Evolutionary conservation across 768 basidiomycete species (phyloP), one percentile per base, ranked within the genome.

Genomic region (Auricularia sp.): DNA sequence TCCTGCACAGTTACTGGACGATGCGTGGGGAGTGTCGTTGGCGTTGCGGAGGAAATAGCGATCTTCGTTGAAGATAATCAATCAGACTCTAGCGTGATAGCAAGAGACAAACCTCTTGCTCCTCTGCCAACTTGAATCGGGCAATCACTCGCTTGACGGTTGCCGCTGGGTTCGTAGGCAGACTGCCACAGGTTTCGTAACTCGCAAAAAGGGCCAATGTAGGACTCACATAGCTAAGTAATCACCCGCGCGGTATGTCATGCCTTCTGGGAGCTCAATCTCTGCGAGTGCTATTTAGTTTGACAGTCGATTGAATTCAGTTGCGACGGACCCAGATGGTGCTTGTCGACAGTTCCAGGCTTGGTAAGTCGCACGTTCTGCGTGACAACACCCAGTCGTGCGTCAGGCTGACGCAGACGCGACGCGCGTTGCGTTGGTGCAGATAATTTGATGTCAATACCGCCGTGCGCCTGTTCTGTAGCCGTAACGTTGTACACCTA

Each of bases 171-270:
- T 81, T 81, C 10, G 75, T 74, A 0, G 79, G 80, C 11, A 81
- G 67, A 42, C 78, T 79, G 63, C 24, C 0, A 16, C 7, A 44
- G 14, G 36, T 42, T 37, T 18, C 13, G 36, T 51, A 13, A 62
- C 7, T n/a, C 13, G 21, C 13, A 33, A 61, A 37, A 3, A 3
- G 7, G 8, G 6, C 6, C 3, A 51, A n/a, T n/a, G 29, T 29
- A 2, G 3, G 3, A 71, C 77, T 64, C 54, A 78, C 75, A 83
- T 76, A 1, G 78, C 76, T 7, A 83, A 71, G 69, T 83, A 83
- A 67, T 83, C 82, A 11, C 82, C 82, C 8, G 79, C 74, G 29
- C 75, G 73, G 54, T 77, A 80, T 0, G 74, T 74, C 62, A 72
- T 70, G 3, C 73, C 74, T 39, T 75, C 74, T 0, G 80, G 80